Evolutionary conservation across 169 alveolate genomes (phyloP), one percentile per base, ranked within the genome.

Genomic region (Ichthyophthirius multifiliis): DNA sequence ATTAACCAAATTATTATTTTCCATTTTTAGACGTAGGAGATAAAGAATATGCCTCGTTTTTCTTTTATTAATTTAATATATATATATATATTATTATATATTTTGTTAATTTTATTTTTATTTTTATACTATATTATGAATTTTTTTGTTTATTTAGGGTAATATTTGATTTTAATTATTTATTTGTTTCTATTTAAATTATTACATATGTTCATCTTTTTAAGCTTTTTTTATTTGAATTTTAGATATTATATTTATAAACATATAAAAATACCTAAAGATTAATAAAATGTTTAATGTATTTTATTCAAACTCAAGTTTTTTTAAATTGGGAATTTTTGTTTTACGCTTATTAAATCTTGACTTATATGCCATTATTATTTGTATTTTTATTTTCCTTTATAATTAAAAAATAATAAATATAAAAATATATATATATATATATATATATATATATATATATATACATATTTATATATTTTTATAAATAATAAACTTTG

Each of bases 241-340:
- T n/a, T 18, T 27, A 3, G 3, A 16, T 16, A 48, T 7, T n/a
- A 27, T 13, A 48, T 27, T 48, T 5, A 45, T n/a, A n/a, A n/a
- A n/a, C n/a, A n/a, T 18, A 0, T 48, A 16, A 27, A 18, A 27
- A 27, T 55, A 55, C 71, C 71, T 7, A 67, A 41, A 18, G 77
- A 67, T 67, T 67, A 30, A 41, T 67, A 67, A n/a, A 67, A 67
- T 37, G 77, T 67, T 30, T 67, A 37, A 20, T 67, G 77, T n/a
- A 67, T 67, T 31, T 67, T 67, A 37, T 67, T 67, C 16, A 55
- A 55, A 15, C 71, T 55, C 71, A 27, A 18, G 23, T 27, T 13
- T 13, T 0, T 27, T n/a, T 48, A 1, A 10, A 18, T 55, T 55
- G 23, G 31, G 43, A 27, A 55, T 13, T 27, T 55, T 55, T 27